Conservation (phyloP, 495 filamentous ascomycete species). For the Apiosordaria backusii region DNA sequence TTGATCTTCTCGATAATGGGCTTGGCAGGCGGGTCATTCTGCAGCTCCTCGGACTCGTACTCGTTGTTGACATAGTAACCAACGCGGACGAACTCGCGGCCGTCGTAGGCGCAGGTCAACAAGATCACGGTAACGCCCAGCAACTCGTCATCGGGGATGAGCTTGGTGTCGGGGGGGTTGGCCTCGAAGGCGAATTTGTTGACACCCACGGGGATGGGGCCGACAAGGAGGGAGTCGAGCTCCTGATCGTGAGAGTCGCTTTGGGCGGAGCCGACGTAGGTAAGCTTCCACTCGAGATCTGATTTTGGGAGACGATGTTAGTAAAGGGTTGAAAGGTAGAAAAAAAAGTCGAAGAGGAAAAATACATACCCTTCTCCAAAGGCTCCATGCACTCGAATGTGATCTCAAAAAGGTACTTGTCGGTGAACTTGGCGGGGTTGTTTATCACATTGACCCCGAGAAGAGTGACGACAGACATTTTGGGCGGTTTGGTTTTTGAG, state of each 20-base stretch:
- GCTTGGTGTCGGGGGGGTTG: conserved; percentile 79
- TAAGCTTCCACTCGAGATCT: conserved; percentile 99
- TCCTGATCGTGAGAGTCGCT: conserved; percentile 98
- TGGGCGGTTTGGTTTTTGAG: conserved; percentile 30
- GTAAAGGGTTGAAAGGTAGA: not conserved
- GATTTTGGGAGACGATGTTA: not conserved
- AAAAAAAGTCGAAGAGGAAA: not conserved
- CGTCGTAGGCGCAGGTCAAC: conserved; percentile 93
- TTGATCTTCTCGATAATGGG: conserved; percentile 86
- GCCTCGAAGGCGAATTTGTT: conserved; percentile 99
- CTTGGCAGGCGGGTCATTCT: conserved; percentile 82
- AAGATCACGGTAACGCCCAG: conserved; percentile 96
- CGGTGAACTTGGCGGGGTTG: conserved; percentile 88
- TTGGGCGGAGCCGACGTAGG: conserved; percentile 96
- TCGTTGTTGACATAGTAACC: conserved; percentile 99
- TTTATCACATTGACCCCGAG: conserved; percentile 92
- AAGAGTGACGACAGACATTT: conserved; percentile 94
- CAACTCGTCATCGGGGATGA: conserved; percentile 91
- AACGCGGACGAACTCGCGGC: conserved; percentile 93
- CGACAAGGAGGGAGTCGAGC: conserved; percentile 93
- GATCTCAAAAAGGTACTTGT: conserved; percentile 93
- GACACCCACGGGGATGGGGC: conserved; percentile 91
- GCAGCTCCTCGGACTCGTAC: conserved; percentile 87
- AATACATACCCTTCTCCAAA: conserved; percentile 74
- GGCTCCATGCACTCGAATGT: conserved; percentile 94